These are phyloP conservation scores for Lachnellula arida DNA, from an alignment of 2,329 filamentous ascomycete species.

Conservation along the genomic window DNA sequence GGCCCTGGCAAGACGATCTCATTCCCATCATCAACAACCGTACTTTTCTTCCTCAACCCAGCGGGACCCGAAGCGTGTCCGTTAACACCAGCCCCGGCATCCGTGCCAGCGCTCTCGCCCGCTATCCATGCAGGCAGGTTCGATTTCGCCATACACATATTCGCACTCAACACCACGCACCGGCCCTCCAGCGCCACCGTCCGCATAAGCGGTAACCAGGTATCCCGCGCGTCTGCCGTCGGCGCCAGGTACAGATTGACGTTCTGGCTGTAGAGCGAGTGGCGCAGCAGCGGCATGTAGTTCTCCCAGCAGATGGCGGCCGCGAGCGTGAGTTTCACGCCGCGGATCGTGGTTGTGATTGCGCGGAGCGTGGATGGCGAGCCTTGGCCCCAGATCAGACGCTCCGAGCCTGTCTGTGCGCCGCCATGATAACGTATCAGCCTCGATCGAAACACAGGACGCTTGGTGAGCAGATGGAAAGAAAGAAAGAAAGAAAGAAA, in stretches of 20 bases:
- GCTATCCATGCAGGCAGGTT: conserved; percentile 56
- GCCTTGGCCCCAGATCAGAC: conserved; percentile 86
- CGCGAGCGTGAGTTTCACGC: conserved; percentile 73
- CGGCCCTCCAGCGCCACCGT: conserved; percentile 78
- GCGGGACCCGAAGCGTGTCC: background rate
- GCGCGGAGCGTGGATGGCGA: conserved; percentile 73
- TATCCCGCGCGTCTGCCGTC: conserved; percentile 78
- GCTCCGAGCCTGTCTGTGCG: conserved; percentile 66
- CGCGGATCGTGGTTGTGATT: conserved; percentile 73
- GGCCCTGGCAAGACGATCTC: conserved; percentile 43
- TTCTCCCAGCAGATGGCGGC: conserved; percentile 96
- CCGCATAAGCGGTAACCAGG: conserved; percentile 78
- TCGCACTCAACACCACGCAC: conserved; percentile 79
- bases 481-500: no score
- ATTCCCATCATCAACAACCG: conserved; percentile 44
- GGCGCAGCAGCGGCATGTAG: conserved; percentile 86
- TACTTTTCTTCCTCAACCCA: conserved; percentile 15
- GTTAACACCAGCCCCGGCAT: conserved; percentile 2
- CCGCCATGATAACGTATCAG: conserved; percentile 3
- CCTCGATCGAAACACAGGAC: background rate
- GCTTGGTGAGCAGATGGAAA: background rate
- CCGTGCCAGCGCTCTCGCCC: conserved; percentile 8
- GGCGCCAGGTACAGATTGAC: conserved; percentile 89
- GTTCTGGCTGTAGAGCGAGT: conserved; percentile 82
- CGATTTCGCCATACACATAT: conserved; percentile 67